A percentile compares a stretch with the other conserved stretches of the same genome.
phyloP scores from a whole-genome alignment of 2,329 filamentous ascomycete genomes.

The Tolypocladium amazonense region DNA sequence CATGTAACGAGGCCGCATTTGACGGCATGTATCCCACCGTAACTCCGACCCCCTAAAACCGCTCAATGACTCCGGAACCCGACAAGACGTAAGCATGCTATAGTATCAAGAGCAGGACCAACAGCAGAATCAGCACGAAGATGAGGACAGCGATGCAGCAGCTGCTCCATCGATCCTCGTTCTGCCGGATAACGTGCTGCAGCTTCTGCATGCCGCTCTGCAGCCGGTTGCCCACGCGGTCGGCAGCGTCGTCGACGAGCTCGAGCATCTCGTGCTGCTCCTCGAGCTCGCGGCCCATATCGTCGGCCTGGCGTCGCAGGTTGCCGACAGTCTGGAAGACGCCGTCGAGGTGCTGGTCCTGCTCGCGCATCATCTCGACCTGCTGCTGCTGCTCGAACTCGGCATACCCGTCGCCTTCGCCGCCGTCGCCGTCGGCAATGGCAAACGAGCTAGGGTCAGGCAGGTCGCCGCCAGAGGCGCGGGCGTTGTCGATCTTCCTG shows the following conservation, averaged over 20 bases:
- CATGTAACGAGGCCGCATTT: neutral
- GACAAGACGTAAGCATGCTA: conserved; percentile 17
- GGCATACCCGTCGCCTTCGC: conserved; percentile 54
- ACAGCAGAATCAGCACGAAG: conserved; percentile 73
- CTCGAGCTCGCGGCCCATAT: conserved; percentile 93
- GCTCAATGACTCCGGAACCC: neutral
- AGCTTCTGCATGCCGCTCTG: conserved; percentile 82
- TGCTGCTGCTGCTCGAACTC: conserved; percentile 89
- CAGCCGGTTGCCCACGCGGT: conserved; percentile 77
- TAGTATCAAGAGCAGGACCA: conserved; percentile 64
- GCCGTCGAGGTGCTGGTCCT: conserved; percentile 85
- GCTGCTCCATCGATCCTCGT: conserved; percentile 80
- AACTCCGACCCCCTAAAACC: neutral
- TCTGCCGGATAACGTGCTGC: conserved; percentile 71
- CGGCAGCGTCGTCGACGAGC: conserved; percentile 72
- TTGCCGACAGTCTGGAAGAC: conserved; percentile 92
- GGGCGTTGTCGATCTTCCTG: conserved; percentile 36
- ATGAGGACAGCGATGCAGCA: conserved; percentile 89
- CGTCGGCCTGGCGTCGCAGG: conserved; percentile 78
- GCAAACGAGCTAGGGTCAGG: conserved; percentile 47
- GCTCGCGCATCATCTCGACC: conserved; percentile 82
- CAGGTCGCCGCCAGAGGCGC: conserved; percentile 29
- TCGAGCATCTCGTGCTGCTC: conserved; percentile 88
- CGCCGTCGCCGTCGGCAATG: conserved; percentile 33
- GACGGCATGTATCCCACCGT: neutral